These are phyloP conservation scores for Rhodamnia rubescens DNA, from an alignment of 345 rosid species.

Conservation along the genomic window DNA sequence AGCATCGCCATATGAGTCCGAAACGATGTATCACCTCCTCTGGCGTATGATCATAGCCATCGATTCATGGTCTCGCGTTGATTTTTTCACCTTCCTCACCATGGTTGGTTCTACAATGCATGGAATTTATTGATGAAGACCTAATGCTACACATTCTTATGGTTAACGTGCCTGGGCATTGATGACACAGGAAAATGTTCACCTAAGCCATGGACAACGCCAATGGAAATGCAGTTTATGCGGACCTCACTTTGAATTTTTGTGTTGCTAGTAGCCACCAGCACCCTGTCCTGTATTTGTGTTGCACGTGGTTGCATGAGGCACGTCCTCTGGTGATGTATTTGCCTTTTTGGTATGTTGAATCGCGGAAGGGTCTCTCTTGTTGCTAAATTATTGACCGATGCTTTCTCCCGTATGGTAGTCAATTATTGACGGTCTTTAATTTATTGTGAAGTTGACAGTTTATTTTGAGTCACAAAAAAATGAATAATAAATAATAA, in stretches of 20 bases:
- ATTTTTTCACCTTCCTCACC: neutral
- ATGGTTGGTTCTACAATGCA: neutral
- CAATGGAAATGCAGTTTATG: neutral
- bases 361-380: no score
- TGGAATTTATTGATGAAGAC: neutral
- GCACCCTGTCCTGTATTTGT: fast-evolving
- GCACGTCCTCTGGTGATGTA: neutral
- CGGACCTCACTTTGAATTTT: no score
- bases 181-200: neutral
- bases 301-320: neutral
- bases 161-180: neutral
- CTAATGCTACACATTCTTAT: neutral
- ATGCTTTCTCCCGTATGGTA: no score
- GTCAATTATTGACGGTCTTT: no score
- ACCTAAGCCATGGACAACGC: neutral
- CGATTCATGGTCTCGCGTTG: neutral
- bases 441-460: no score
- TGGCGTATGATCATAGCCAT: neutral
- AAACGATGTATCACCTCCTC: neutral
- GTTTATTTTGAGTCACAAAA: no score
- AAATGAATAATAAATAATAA: no score
- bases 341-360: neutral
- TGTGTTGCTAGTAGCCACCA: neutral
- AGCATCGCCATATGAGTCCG: neutral
- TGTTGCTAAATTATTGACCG: no score